These are phyloP conservation scores for Magnolia sinica DNA, from an alignment of 164 flowering plant genomes.

Conservation along the genomic window DNA sequence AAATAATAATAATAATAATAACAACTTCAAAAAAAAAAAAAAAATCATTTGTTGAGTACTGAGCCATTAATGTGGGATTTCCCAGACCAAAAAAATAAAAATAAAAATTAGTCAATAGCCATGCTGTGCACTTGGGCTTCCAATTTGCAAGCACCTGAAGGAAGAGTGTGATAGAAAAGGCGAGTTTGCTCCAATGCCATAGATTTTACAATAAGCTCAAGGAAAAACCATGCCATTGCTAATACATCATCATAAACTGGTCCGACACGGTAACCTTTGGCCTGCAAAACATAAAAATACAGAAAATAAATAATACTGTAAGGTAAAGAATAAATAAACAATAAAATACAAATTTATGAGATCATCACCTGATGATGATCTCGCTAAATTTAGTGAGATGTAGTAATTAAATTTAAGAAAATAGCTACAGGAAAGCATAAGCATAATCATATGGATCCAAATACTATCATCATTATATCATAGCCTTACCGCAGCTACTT, in stretches of 20 bases:
- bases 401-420: no score
- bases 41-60: no score
- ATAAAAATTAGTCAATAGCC: no score
- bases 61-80: neutral
- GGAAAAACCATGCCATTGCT: conserved; percentile 99
- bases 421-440: no score
- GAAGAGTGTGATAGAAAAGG: conserved; percentile 73
- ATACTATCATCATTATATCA: no score
- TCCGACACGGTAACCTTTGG: conserved; percentile 99
- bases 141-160: conserved; percentile 49
- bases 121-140: no score
- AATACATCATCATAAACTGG: conserved; percentile 99
- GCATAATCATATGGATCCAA: no score
- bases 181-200: conserved; percentile 96
- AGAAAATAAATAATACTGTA: neutral
- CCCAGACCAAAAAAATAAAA: neutral
- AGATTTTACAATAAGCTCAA: conserved; percentile 92
- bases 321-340: neutral
- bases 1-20: no score
- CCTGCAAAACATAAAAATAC: conserved; percentile 45
- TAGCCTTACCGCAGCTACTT: no score
- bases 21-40: no score
- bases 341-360: neutral
- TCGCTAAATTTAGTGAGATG: no score
- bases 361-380: no score